Evolutionary conservation across 257 asterid genomes (phyloP), one percentile per base, ranked within the genome.

Genomic region (Ligustrum vulgare): DNA sequence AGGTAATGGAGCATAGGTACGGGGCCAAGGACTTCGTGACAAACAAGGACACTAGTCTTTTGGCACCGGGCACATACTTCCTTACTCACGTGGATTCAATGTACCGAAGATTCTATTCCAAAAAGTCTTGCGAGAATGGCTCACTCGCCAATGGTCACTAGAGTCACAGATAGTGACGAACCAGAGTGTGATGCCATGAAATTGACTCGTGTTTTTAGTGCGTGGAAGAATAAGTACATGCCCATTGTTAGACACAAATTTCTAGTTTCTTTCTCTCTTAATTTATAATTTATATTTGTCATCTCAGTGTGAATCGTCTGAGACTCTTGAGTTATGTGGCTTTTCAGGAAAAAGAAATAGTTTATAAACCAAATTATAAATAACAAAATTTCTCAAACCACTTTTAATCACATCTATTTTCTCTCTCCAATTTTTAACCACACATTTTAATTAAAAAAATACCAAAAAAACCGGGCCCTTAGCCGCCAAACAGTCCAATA

Each of bases 1-100:
- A 93, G 77, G 72, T 95, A 73, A 95, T 95, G 99, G 97, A 95
- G 96, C 94, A 91, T 68, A 91, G 98, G 75, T 95, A 95, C 51
- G 99, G 99, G 31, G 92, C 87, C 74, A 95, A 95, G 78, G 94
- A 87, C 86, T 91, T 89, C 5, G 85, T 87, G 65, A 93, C 98
- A 3, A 90, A 77, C 89, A 93, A 93, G 83, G 97, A 93, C 72
- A 79, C 84, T 13, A 95, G 98, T 80, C 94, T 89, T 79, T 91
- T 95, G 51, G 84, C 90, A 12, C 94, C 97, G 0, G 99, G 97
- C 63, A 84, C 98, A 7, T 93, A 88, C 84, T 95, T 87, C 67
- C 97, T 95, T 76, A 91, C 97, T 18, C 96, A 93, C 77, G 98
- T 95, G 31, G 99, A 95, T 79, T 91, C 98, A 66, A 90, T 83